phyloP scores from a whole-genome alignment of 1,284 basidiomycete species.

The Ceratobasidium sp. region DNA sequence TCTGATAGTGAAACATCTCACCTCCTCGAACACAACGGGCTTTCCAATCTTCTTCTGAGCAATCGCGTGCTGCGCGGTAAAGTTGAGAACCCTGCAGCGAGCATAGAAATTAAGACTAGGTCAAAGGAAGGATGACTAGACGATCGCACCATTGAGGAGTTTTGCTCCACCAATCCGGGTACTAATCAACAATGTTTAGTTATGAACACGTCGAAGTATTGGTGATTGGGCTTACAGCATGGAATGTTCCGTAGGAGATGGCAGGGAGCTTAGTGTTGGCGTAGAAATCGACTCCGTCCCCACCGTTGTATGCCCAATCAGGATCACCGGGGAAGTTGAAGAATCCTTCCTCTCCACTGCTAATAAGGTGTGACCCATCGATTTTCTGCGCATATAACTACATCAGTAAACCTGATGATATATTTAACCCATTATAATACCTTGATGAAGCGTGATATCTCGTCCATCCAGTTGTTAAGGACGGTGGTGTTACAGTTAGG shows the following conservation, averaged over 20 bases:
- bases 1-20: background rate
- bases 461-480: conserved; percentile 44
- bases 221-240: conserved; percentile 21
- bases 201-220: background rate
- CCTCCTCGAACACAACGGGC: conserved; percentile 50
- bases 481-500: conserved; percentile 43
- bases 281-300: conserved; percentile 46
- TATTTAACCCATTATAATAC: conserved; percentile 2
- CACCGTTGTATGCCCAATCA: conserved; percentile 47
- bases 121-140: too few species aligned
- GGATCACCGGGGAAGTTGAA: conserved; percentile 45
- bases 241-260: conserved; percentile 48
- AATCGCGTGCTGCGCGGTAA: conserved; percentile 46
- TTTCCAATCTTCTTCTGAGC: conserved; percentile 49
- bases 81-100: conserved; percentile 43
- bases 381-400: conserved; percentile 30
- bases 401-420: background rate
- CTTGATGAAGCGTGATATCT: conserved; percentile 48
- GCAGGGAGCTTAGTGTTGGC: conserved; percentile 38
- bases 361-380: conserved; percentile 45
- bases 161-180: conserved; percentile 50
- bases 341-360: conserved; percentile 46
- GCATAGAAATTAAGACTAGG: background rate
- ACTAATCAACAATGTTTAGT: conserved; percentile 8
- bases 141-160: conserved; percentile 45